phyloP scores from a whole-genome alignment of 768 basidiomycete genomes.

The Paxillus rubicundulus region DNA sequence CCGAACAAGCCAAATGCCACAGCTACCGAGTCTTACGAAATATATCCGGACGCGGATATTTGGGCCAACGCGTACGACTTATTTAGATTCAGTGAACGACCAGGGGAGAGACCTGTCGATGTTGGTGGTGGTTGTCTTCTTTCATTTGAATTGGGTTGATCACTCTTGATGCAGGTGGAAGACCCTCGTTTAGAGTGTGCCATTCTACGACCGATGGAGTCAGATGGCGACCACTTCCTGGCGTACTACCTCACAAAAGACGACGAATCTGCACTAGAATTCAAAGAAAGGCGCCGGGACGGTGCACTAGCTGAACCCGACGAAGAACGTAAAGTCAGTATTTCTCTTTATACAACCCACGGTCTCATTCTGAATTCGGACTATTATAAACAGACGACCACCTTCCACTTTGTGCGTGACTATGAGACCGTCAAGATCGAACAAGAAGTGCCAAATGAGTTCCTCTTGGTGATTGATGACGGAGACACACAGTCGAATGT shows the following conservation, averaged over 20 bases:
- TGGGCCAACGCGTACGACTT: slow-evolving; percentile 91
- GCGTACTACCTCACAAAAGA: slow-evolving; percentile 80
- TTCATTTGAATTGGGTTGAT: background rate
- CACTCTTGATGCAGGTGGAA: slow-evolving; percentile 45
- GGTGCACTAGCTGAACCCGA: slow-evolving; percentile 45
- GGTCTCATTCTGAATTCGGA: background rate
- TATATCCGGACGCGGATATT: slow-evolving; percentile 80
- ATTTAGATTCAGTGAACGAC: slow-evolving; percentile 82
- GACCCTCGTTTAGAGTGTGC: slow-evolving; percentile 85
- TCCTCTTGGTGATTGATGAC: slow-evolving; percentile 71
- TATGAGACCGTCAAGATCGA: slow-evolving; percentile 87
- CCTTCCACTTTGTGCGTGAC: slow-evolving; percentile 77
- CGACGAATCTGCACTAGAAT: slow-evolving; percentile 63
- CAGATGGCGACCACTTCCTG: slow-evolving; percentile 84
- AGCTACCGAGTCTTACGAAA: slow-evolving; percentile 78
- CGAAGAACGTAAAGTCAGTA: slow-evolving; percentile 54
- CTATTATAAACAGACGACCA: slow-evolving; percentile 48
- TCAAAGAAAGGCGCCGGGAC: slow-evolving; percentile 55
- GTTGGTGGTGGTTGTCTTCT: slow-evolving; percentile 38
- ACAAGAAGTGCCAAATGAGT: slow-evolving; percentile 83
- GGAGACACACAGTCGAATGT: slow-evolving; percentile 41
- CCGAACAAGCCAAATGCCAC: slow-evolving; percentile 75
- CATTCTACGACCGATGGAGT: slow-evolving; percentile 82
- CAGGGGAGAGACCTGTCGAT: slow-evolving; percentile 72
- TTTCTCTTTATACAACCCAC: background rate